Conservation (phyloP, 768 basidiomycete genomes). For the Suillus occidentalis region DNA sequence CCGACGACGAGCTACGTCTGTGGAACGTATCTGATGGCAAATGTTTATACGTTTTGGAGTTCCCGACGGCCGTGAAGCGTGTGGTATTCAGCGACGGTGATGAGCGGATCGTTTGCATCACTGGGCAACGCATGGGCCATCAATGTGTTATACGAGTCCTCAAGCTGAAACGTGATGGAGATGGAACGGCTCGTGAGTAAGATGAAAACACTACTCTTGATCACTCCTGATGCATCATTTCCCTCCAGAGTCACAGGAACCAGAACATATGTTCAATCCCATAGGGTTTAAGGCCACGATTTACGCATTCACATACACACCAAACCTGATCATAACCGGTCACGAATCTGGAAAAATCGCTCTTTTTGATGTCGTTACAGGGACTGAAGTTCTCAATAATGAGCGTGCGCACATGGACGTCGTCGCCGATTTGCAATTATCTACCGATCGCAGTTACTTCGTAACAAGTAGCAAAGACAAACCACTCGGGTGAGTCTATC, state of each 20-base stretch:
- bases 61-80: conserved; percentile 96
- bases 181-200: conserved; percentile 77
- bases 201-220: background rate
- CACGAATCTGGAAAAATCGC: conserved; percentile 97
- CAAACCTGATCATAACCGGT: conserved; percentile 83
- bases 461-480: conserved; percentile 98
- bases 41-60: conserved; percentile 95
- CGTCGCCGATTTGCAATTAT: conserved; percentile 92
- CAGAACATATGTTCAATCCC: conserved; percentile 78
- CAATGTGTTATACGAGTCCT: conserved; percentile 92
- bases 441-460: conserved; percentile 90
- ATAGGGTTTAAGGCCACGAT: conserved; percentile 96
- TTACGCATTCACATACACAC: conserved; percentile 82
- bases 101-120: conserved; percentile 84
- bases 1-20: conserved; percentile 89
- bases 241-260: conserved; percentile 69
- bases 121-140: conserved; percentile 95
- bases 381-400: conserved; percentile 80
- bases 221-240: conserved; percentile 7
- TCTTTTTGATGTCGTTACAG: conserved; percentile 84
- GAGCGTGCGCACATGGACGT: conserved; percentile 85
- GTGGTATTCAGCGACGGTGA: conserved; percentile 90
- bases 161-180: conserved; percentile 77
- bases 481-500: conserved; percentile 67
- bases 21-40: conserved; percentile 91